Base-by-base conservation (phyloP, 768 basidiomycete genomes). In the Galerina marginata region DNA sequence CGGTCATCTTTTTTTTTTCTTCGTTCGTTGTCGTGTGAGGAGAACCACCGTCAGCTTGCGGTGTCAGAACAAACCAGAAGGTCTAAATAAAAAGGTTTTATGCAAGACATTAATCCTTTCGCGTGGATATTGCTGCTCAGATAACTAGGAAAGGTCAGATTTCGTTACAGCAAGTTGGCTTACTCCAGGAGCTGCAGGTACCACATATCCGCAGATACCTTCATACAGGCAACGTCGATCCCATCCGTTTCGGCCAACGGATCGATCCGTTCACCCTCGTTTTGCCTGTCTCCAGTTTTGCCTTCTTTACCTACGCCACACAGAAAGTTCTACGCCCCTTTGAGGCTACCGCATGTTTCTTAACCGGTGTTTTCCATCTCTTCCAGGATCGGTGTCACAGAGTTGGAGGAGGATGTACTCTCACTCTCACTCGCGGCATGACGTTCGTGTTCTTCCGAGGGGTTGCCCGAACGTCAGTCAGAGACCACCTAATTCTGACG, bases 1-100 rank as follows among this genome's bases (percentile, higher is more conserved):
- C 59, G 59, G 25, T 33, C 46, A 51, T 59, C 50, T 44, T 59
- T 52, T 53, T 59, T 52, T 58, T 48, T 60, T 33, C 53, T 29
- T 33, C 29, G 29, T 33, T 33, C 29, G 29, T 56, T 56, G 52
- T 60, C 46, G 59, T 60, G 52, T 60, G 56, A 58, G 56, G 33
- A 38, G 48, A 50, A 43, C 49, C 48, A 49, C 46, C 26, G 26
- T 33, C 14, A 56, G 9, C 43, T 45, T 56, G 54, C 43, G 44
- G 54, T n/a, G 56, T 50, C 47, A 50, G 39, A 58, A 25, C 20
- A 50, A 39, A 58, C 39, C 29, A 49, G 39, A 58, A 49, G 47
- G 25, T 23, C 48, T 12, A 29, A 49, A 9, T 47, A 37, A 47
- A 39, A 26, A 10, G 16, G 16, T 33, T 2, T 36, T 38, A 56